Evolutionary conservation across 1,284 basidiomycete genomes (phyloP).

Genomic region (Trichosporon sp.): DNA sequence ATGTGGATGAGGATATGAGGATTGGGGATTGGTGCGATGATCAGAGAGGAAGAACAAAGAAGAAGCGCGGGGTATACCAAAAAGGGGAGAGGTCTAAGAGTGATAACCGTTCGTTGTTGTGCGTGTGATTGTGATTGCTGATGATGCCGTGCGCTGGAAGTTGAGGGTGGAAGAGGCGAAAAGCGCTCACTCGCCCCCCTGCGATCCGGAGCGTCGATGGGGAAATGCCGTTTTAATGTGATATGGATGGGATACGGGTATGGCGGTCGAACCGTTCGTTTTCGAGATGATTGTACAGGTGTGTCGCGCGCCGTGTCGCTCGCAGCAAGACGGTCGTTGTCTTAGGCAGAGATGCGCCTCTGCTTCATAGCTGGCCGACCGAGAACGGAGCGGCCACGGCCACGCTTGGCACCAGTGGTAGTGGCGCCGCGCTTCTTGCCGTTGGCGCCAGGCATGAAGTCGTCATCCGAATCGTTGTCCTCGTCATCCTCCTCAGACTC

Average conservation of each 20-base stretch:
- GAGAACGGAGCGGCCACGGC: slow-evolving; percentile 20
- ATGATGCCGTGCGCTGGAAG: background rate
- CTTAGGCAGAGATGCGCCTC: slow-evolving; percentile 26
- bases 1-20: slow-evolving; percentile 4
- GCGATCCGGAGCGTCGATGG: background rate
- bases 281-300: background rate
- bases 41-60: background rate
- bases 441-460: slow-evolving; percentile 34
- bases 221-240: slow-evolving; percentile 3
- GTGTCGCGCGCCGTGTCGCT: background rate
- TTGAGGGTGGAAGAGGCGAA: background rate
- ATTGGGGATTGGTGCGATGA: background rate
- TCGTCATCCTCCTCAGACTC: slow-evolving; percentile 30
- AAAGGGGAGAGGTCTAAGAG: background rate
- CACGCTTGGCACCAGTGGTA: slow-evolving; percentile 26
- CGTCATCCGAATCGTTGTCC: slow-evolving; percentile 32
- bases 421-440: slow-evolving; percentile 30
- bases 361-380: slow-evolving; percentile 19
- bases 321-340: background rate
- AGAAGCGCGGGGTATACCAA: background rate
- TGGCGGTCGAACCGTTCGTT: background rate
- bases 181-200: background rate
- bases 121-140: slow-evolving; percentile 14
- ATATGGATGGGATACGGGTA: background rate
- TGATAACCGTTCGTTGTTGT: slow-evolving; percentile 5